These are phyloP conservation scores for Emmonsiellopsis sp. DNA, from an alignment of 2,329 filamentous ascomycete species.

Conservation along the genomic window DNA sequence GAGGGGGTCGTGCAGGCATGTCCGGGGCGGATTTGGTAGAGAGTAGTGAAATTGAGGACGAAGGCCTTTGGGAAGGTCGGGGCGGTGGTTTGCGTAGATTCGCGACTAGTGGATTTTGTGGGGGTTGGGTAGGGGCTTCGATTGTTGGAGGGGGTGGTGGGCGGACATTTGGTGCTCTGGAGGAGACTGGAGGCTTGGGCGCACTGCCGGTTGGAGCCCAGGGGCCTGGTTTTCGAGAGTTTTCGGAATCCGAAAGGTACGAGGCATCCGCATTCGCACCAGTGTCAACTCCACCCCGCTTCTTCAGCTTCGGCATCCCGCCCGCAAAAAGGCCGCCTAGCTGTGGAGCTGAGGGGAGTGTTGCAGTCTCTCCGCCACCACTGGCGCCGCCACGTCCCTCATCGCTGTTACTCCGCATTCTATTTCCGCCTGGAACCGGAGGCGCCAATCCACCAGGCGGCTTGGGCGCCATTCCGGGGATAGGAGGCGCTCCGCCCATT, in stretches of 20 bases:
- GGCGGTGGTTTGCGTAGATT: slow-evolving; percentile 51
- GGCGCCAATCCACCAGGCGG: slow-evolving; percentile 60
- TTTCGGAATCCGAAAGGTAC: slow-evolving; percentile 73
- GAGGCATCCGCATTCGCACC: slow-evolving; percentile 62
- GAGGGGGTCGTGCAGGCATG: slow-evolving; percentile 55
- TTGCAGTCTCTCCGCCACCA: slow-evolving; percentile 38
- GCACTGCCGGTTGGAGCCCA: slow-evolving; percentile 43
- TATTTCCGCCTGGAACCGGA: slow-evolving; percentile 54
- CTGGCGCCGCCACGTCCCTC: slow-evolving; percentile 35
- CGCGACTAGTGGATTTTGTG: slow-evolving; percentile 44
- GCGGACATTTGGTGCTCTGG: slow-evolving; percentile 43
- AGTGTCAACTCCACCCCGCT: slow-evolving; percentile 72
- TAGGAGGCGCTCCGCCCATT: slow-evolving; percentile 66
- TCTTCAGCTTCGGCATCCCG: slow-evolving; percentile 91
- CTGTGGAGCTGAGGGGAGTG: slow-evolving; percentile 66
- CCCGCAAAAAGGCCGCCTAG: slow-evolving; percentile 81
- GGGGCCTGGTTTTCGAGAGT: slow-evolving; percentile 41
- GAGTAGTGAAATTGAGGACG: slow-evolving; percentile 50
- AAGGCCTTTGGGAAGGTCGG: slow-evolving; percentile 44
- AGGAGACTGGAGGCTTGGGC: slow-evolving; percentile 48
- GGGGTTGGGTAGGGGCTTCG: slow-evolving; percentile 39
- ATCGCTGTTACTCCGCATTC: slow-evolving; percentile 79
- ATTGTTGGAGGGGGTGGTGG: slow-evolving; percentile 41
- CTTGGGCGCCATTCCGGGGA: slow-evolving; percentile 53
- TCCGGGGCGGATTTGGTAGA: slow-evolving; percentile 42